Percentiles rank a stretch among this genome's conserved stretches.
Conservation (phyloP, 805 yeast species). For the Ascoidea tarda region DNA sequence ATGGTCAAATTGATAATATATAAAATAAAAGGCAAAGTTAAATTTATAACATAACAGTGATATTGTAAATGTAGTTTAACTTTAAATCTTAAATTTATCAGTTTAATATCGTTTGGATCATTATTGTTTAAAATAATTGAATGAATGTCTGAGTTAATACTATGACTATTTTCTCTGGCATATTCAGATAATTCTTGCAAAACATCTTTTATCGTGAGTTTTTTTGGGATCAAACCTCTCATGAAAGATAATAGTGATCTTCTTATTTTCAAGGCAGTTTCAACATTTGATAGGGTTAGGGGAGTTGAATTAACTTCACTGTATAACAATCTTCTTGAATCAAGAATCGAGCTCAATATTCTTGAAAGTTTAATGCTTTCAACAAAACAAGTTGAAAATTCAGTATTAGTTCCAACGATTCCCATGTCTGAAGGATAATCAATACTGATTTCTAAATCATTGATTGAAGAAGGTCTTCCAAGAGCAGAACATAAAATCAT, state of each 20-base stretch:
- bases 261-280: conserved; percentile 24
- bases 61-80: conserved; percentile 26
- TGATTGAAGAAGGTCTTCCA: conserved; percentile 31
- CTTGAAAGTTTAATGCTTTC: conserved; percentile 22
- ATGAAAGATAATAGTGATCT: conserved; percentile 19
- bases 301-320: conserved; percentile 20
- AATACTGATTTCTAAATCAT: conserved; percentile 29
- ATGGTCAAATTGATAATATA: conserved; percentile 19
- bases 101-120: conserved; percentile 8
- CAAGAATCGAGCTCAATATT: conserved; percentile 25
- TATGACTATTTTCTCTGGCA: conserved; percentile 14
- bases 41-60: conserved; percentile 25
- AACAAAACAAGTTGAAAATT: conserved; percentile 17
- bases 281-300: conserved; percentile 24
- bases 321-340: conserved; percentile 21
- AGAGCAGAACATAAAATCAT: conserved; percentile 26
- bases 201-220: background rate
- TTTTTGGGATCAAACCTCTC: background rate
- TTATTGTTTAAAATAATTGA: conserved; percentile 9
- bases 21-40: conserved; percentile 29
- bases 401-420: conserved; percentile 17
- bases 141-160: conserved; percentile 12
- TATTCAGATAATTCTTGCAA: too few species aligned
- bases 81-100: conserved; percentile 21
- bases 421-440: conserved; percentile 21